Base-by-base conservation (phyloP, 345 rosid genomes). In the Moringa oleifera region DNA sequence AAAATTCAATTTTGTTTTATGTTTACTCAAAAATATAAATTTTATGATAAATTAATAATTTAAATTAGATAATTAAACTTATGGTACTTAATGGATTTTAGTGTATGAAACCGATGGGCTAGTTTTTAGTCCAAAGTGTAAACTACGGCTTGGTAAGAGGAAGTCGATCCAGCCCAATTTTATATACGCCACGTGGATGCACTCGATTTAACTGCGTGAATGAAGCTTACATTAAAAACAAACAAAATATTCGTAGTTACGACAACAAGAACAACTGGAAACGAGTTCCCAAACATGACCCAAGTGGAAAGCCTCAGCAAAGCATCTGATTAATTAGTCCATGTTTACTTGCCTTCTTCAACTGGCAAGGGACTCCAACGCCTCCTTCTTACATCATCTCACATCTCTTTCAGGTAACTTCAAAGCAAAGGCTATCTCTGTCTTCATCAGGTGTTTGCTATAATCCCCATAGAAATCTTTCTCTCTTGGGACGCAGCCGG, bases 261-360 rank as follows among this genome's bases (percentile, higher is more conserved):
- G 8, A 8, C 33, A 28, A 28, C 5, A 28, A 28, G 3, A 2
- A 2, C 20, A 28, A 20, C 55, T 20, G 58, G 41, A 24, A 23
- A 28, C 41, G 1, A 53, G 24, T 7, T 15, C 20, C 31, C 46
- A 53, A 13, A 58, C 28, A 49, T n/a, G n/a, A n/a, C n/a, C n/a
- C n/a, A n/a, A n/a, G n/a, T n/a, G n/a, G 61, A 65, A 70, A 71
- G 60, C 71, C 59, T 57, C 57, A 17, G 71, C 69, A 73, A 71
- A 54, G 75, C 0, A 74, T 74, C 51, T 2, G 19, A 64, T 61
- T 21, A 37, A n/a, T n/a, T n/a, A n/a, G 6, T n/a, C 57, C 51
- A 20, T 62, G 25, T 61, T 23, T n/a, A 53, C 62, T 60, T 67
- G 54, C 72, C 68, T 69, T 57, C 66, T 75, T 67, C 25, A 54